Base-by-base conservation (phyloP, 345 rosid genomes). In the Brassica nigra region DNA sequence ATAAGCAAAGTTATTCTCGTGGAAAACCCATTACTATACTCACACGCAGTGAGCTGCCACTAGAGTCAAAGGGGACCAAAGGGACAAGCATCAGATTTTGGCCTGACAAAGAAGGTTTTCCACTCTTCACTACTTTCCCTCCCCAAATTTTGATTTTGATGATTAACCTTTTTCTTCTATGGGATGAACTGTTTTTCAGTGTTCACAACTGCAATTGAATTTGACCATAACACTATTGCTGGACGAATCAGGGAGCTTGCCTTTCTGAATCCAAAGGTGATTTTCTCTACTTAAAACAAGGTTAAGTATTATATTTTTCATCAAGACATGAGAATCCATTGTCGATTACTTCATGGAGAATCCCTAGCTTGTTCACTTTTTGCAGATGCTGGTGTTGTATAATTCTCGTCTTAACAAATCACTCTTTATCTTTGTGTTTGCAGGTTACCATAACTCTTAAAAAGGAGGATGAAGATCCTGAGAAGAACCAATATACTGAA, bases 221-320 rank as follows among this genome's bases (percentile, higher is more conserved):
- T 96, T 67, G 99, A 96, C 77, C 87, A 93, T 84, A 86, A 86
- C 84, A 92, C 95, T 47, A 84, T 96, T 69, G 91, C 89, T 80
- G 97, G 96, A 78, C 85, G 99, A 79, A 89, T 95, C 72, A 88
- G 99, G 78, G 99, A 96, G 80, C 97, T 93, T 58, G 98, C 99
- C 75, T 96, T 96, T 76, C 79, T 96, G 59, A 96, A 96, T 79
- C 98, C 99, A 34, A 89, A 92, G 89, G 98, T 93, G 86, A 47
- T 37, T 65, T 20, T 12, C 15, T 55, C 66, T 58, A 16, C 57
- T 67, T 68, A 62, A 71, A 55, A 52, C 66, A 11, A 62, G 55
- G 59, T 34, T 27, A 23, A 23, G 27, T 23, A 23, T 23, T 23
- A 23, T 23, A 23, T 12, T 62, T 80, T 30, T 68, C 62, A 15